Percentiles rank a stretch among this genome's conserved stretches.
Evolutionary conservation across 805 yeast genomes (phyloP).

Genomic region (Groenewaldozyma tartarivorans): DNA sequence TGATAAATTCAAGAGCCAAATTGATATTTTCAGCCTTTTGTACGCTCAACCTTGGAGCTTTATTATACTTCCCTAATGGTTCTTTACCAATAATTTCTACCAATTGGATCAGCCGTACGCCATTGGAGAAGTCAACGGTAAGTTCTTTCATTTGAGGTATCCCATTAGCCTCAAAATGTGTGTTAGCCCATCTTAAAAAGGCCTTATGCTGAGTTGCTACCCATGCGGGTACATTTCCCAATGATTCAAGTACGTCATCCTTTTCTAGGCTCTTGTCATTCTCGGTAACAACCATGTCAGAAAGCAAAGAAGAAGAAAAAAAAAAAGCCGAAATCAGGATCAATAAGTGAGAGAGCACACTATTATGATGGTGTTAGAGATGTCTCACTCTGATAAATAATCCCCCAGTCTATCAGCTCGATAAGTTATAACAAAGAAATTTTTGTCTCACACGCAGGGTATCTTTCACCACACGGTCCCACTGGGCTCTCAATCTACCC

Average conservation of each 20-base stretch:
- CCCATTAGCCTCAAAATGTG: slow-evolving; percentile 23
- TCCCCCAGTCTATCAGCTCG: too few species aligned
- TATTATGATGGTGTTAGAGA: neutral
- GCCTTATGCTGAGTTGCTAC: slow-evolving; percentile 32
- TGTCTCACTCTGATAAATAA: neutral
- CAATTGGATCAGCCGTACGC: slow-evolving; percentile 29
- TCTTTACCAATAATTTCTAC: slow-evolving; percentile 30
- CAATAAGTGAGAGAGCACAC: too few species aligned
- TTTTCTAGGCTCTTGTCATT: too few species aligned
- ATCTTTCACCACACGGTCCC: too few species aligned
- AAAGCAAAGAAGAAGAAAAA: neutral
- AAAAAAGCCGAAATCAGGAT: too few species aligned
- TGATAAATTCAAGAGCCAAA: slow-evolving; percentile 28
- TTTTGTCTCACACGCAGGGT: too few species aligned
- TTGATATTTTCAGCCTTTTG: slow-evolving; percentile 32
- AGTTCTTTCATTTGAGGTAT: slow-evolving; percentile 21
- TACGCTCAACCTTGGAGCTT: slow-evolving; percentile 26
- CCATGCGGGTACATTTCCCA: slow-evolving; percentile 30
- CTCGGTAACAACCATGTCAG: neutral
- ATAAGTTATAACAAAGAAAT: too few species aligned
- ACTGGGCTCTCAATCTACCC: too few species aligned
- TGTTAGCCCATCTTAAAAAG: slow-evolving; percentile 31
- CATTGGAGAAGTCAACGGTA: slow-evolving; percentile 24
- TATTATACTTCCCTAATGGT: slow-evolving; percentile 26
- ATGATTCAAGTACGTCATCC: too few species aligned